Evolutionary conservation across 2,329 filamentous ascomycete genomes (phyloP), one percentile per base, ranked within the genome.

Genomic region (Pseudogymnoascus sp.): DNA sequence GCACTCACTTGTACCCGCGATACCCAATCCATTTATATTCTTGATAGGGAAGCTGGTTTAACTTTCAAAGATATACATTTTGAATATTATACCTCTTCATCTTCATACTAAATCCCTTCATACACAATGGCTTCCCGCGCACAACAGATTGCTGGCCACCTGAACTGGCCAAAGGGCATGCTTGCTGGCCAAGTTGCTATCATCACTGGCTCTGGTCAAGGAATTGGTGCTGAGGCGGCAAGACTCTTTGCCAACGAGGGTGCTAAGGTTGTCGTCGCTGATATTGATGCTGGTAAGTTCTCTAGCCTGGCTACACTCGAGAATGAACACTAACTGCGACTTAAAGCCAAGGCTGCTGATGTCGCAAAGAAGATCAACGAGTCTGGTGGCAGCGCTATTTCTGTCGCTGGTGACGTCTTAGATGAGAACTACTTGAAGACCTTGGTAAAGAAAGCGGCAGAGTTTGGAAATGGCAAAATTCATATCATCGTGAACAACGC

Each of bases 401-500:
- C 88, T 2, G 86, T 94, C 0, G 78, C 85, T 0, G 92, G 92
- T 64, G 91, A 96, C 71, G 84, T 96, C 72, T 81, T 91, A 22
- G 82, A 90, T 72, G 79, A 84, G 55, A 77, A 79, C 19, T 93
- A 94, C 75, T 82, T 92, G 72, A 80, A 84, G 64, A 77, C 80
- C 8, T 82, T 96, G n/a, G 85, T 96, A 25, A 80, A 86, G 72
- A 84, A 86, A 71, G 82, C 91, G 0, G 91, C 90, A 1, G 87
- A 87, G 58, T 95, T 96, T 72, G 92, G 92, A 63, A 79, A 82
- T 66, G 91, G 91, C 71, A 95, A 95, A 80, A 92, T 96, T 66
- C 89, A 96, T 75, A 89, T 94, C 72, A 88, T 96, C 62, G 89
- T 96, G 64, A 95, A 96, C 76, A 96, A 96, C 73, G 92, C 91